phyloP scores from a whole-genome alignment of 148 eudicot genomes.

The Polygonum aviculare region DNA sequence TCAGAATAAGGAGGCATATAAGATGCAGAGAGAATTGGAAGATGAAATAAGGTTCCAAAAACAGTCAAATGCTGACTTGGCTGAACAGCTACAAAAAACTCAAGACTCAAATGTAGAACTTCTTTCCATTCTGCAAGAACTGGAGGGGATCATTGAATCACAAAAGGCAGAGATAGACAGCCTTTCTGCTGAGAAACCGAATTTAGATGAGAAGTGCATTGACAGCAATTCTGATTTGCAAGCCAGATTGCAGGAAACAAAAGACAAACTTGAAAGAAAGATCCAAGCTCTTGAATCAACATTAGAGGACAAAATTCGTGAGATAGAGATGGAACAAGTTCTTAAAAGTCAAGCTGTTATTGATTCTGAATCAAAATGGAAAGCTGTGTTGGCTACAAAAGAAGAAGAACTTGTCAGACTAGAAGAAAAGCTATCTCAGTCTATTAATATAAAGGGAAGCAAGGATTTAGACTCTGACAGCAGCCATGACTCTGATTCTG shows the following conservation, averaged over 20 bases:
- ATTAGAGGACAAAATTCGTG: constrained; percentile 33
- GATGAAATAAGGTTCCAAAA: constrained; percentile 54
- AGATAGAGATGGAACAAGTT: constrained; percentile 32
- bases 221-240: constrained; percentile 14
- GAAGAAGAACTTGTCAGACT: constrained; percentile 55
- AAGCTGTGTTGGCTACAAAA: constrained; percentile 33
- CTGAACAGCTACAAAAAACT: constrained; percentile 55
- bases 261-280: constrained; percentile 38
- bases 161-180: constrained; percentile 69
- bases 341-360: constrained; percentile 22
- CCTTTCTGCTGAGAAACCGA: constrained; percentile 39
- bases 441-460: constrained; percentile 11
- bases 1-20: constrained; percentile 30
- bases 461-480: constrained; percentile 17
- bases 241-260: constrained; percentile 40
- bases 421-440: constrained; percentile 33
- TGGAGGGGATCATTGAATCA: constrained; percentile 66
- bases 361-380: constrained; percentile 43
- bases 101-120: constrained; percentile 89
- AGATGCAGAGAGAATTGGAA: constrained; percentile 50
- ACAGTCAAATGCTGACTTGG: constrained; percentile 47
- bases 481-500: constrained; percentile 21
- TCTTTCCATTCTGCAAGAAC: constrained; percentile 71
- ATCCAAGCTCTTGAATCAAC: constrained; percentile 35
- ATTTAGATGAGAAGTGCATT: constrained; percentile 19